A percentile compares a stretch with the other conserved stretches of the same genome.
Conservation (phyloP, 1,284 basidiomycete genomes). For the Bondarzewia mesenterica region DNA sequence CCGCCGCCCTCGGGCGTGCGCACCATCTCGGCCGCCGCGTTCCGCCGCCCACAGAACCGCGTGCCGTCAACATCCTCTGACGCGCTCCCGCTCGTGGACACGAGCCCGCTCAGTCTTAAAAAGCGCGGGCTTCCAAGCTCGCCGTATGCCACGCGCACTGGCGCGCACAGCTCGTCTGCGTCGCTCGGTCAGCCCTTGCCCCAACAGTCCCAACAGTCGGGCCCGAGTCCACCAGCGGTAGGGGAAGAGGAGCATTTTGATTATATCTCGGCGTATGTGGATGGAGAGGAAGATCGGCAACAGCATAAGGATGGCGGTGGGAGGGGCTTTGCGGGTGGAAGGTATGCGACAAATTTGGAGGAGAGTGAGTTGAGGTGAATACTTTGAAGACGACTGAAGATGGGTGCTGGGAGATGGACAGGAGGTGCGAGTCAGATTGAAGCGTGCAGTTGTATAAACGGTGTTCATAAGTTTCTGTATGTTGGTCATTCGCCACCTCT, state of each 20-base stretch:
- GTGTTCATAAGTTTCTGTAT: no score
- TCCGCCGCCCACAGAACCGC: constrained; percentile 46
- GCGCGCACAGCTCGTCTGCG: not conserved
- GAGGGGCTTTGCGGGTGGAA: not conserved
- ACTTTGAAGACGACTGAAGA: no score
- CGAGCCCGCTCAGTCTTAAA: constrained; percentile 39
- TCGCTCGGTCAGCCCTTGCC: constrained; percentile 2
- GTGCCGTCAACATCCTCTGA: constrained; percentile 10
- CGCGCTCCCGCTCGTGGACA: constrained; percentile 24
- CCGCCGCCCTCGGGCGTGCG: constrained; percentile 28
- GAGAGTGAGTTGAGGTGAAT: not conserved
- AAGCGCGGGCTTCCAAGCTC: constrained; percentile 36
- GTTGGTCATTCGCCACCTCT: no score
- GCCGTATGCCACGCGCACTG: constrained; percentile 25
- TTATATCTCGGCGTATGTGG: constrained; percentile 43
- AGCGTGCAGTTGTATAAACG: no score
- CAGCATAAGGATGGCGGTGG: not conserved
- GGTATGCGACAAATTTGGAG: not conserved
- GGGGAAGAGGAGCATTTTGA: constrained; percentile 45
- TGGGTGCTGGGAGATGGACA: no score
- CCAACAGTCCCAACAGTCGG: constrained; percentile 9
- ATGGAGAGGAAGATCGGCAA: not conserved
- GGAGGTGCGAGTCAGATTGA: no score
- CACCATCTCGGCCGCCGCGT: constrained; percentile 70
- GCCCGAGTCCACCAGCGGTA: constrained; percentile 11